phyloP scores from a whole-genome alignment of 805 yeast species.

The Middelhovenomyces tepae region DNA sequence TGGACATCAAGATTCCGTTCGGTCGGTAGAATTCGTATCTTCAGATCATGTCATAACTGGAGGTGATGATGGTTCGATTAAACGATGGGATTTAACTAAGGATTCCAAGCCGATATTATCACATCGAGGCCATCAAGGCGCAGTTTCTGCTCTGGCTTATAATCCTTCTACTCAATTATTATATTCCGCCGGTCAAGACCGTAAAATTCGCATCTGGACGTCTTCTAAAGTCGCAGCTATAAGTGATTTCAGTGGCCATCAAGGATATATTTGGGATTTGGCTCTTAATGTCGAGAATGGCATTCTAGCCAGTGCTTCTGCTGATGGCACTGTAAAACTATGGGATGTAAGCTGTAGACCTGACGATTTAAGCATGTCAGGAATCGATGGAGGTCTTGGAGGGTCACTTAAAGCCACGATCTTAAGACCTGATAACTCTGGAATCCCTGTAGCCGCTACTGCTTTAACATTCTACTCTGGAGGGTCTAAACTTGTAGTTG shows the following conservation, averaged over 20 bases:
- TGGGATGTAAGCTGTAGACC: too few species aligned
- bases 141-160: constrained; percentile 13
- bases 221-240: constrained; percentile 4
- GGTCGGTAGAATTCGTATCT: constrained; percentile 1
- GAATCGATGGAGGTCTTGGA: too few species aligned
- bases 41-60: constrained; percentile 14
- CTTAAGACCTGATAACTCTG: too few species aligned
- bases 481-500: constrained; percentile 14
- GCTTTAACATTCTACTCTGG: too few species aligned
- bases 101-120: constrained; percentile 6
- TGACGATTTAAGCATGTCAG: too few species aligned
- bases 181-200: constrained; percentile 17
- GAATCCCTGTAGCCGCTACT: too few species aligned
- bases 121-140: constrained; percentile 16
- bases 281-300: constrained; percentile 13
- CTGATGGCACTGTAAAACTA: constrained; percentile 18
- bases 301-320: constrained; percentile 16
- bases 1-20: constrained; percentile 2
- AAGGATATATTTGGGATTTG: constrained; percentile 12
- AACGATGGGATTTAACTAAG: constrained; percentile 14
- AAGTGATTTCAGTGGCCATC: constrained; percentile 13
- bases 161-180: constrained; percentile 10
- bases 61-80: constrained; percentile 16
- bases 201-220: constrained; percentile 15
- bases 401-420: too few species aligned